phyloP scores from a whole-genome alignment of 2,329 filamentous ascomycete genomes.

The Aspergillus sp. region DNA sequence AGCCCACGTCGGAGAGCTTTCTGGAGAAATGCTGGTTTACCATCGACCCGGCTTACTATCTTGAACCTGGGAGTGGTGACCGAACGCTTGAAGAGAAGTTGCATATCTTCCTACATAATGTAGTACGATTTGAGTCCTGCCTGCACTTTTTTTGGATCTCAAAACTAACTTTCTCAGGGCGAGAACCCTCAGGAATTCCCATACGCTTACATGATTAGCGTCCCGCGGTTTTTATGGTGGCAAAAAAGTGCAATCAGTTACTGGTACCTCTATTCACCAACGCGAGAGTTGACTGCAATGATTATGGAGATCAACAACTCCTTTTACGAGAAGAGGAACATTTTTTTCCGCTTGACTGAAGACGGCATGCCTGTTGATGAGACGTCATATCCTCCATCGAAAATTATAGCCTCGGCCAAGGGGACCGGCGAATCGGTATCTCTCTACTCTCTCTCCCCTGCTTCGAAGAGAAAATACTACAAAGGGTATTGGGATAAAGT shows the following conservation, averaged over 20 bases:
- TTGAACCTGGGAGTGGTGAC: slow-evolving; percentile 7
- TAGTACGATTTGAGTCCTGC: background rate
- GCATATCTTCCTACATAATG: background rate
- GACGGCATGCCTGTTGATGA: background rate
- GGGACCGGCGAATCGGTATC: background rate
- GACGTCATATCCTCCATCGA: no score
- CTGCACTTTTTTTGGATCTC: accelerated
- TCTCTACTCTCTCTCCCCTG: background rate
- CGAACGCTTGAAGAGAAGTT: slow-evolving; percentile 1
- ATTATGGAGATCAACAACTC: slow-evolving; percentile 20
- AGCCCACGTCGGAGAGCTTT: background rate
- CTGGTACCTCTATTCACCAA: slow-evolving; percentile 15
- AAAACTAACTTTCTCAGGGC: slow-evolving; percentile 8
- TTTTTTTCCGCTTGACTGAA: slow-evolving; percentile 9
- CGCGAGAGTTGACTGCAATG: slow-evolving; percentile 7
- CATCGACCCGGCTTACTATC: slow-evolving; percentile 6
- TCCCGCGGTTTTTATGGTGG: slow-evolving; percentile 16
- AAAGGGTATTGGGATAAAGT: background rate
- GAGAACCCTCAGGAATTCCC: slow-evolving; percentile 12
- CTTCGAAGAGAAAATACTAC: background rate
- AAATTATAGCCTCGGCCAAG: background rate
- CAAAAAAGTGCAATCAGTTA: slow-evolving; percentile 8
- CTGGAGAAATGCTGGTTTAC: slow-evolving; percentile 12
- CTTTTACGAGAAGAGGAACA: slow-evolving; percentile 14
- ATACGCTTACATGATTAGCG: slow-evolving; percentile 13